Evolutionary conservation across 371 early-diverging fungal genomes (phyloP).

Genomic region (Mucor mucedo): DNA sequence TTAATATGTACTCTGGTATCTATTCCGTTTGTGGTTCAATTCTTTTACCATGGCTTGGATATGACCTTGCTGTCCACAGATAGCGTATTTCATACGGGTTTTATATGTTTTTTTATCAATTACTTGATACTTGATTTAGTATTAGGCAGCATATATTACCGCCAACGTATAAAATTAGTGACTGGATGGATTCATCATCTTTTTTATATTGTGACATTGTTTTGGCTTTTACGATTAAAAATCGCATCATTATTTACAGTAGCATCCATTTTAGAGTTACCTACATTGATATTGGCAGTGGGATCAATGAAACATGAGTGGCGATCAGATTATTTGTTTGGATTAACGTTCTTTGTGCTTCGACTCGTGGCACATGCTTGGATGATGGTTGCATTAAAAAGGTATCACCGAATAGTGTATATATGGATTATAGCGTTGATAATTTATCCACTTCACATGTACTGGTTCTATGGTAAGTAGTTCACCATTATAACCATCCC

Average conservation of each 20-base stretch:
- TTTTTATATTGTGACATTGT: conserved; percentile 35
- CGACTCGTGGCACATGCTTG: conserved; percentile 39
- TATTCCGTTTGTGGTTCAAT: conserved; percentile 24
- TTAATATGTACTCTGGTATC: conserved; percentile 21
- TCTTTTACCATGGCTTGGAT: conserved; percentile 15
- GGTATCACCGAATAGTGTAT: conserved; percentile 28
- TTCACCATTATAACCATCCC: background rate
- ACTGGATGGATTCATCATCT: conserved; percentile 59
- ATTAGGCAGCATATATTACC: conserved; percentile 49
- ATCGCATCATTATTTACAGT: conserved; percentile 33
- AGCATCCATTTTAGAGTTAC: conserved; percentile 37
- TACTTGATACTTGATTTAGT: conserved; percentile 49
- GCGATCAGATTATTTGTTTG: conserved; percentile 39
- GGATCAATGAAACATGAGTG: conserved; percentile 27
- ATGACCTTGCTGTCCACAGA: conserved; percentile 15
- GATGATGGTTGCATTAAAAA: conserved; percentile 35
- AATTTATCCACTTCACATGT: conserved; percentile 39
- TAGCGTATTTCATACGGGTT: conserved; percentile 19
- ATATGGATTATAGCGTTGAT: conserved; percentile 33
- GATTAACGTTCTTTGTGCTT: conserved; percentile 33
- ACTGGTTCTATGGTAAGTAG: conserved; percentile 43
- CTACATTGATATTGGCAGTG: conserved; percentile 36
- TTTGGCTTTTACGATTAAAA: conserved; percentile 23
- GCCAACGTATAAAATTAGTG: conserved; percentile 42
- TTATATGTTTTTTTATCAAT: conserved; percentile 36